A percentile compares a stretch with the other conserved stretches of the same genome.
phyloP scores from a whole-genome alignment of 495 filamentous ascomycete species.

The Cryomyces minteri region DNA sequence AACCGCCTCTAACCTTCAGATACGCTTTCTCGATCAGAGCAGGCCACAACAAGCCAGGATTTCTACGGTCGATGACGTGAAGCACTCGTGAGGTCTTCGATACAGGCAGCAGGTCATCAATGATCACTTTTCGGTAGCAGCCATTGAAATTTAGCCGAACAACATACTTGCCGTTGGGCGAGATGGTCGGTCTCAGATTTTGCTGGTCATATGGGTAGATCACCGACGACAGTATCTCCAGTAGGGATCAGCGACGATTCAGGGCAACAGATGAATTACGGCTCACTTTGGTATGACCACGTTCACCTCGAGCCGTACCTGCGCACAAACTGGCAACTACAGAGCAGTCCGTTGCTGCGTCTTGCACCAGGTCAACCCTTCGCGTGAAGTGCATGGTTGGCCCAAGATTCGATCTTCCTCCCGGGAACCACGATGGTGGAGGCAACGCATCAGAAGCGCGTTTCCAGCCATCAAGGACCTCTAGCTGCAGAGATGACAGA shows the following conservation, averaged over 20 bases:
- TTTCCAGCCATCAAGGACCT: constrained; percentile 67
- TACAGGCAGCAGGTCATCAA: constrained; percentile 80
- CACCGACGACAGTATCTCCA: constrained; percentile 44
- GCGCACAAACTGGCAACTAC: constrained; percentile 93
- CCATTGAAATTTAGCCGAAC: constrained; percentile 92
- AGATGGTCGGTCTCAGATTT: constrained; percentile 34
- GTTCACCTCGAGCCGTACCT: constrained; percentile 43
- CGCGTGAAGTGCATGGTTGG: constrained; percentile 34
- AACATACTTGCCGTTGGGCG: constrained; percentile 73
- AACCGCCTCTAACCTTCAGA: constrained; percentile 88
- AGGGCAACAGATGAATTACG: neutral
- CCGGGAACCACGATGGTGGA: constrained; percentile 15
- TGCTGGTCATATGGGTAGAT: constrained; percentile 54
- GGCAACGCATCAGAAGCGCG: constrained; percentile 41
- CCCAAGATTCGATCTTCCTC: constrained; percentile 7
- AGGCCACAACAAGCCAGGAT: constrained; percentile 68
- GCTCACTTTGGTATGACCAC: constrained; percentile 38
- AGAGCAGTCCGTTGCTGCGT: constrained; percentile 86
- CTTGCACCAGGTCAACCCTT: constrained; percentile 72
- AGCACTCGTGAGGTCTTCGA: constrained; percentile 55
- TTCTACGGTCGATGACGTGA: constrained; percentile 75
- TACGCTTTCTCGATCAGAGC: constrained; percentile 94
- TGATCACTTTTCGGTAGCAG: constrained; percentile 65
- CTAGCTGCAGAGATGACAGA: constrained; percentile 51
- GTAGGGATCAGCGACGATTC: too few species aligned